Evolutionary conservation across 176 grass and related monocot genomes (phyloP).

Genomic region (Melocanna baccifera): DNA sequence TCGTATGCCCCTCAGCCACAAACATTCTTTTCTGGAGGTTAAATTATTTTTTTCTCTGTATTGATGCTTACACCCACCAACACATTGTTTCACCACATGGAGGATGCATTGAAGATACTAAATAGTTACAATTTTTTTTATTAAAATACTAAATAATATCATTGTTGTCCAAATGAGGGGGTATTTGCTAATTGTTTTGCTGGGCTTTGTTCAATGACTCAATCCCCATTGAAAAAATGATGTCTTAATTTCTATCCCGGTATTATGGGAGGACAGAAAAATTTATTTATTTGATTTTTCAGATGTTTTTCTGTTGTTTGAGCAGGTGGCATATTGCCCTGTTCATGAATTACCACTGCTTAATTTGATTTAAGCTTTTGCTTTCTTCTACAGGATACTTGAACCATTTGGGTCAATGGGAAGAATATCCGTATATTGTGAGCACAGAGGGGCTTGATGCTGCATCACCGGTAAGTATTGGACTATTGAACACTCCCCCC

Average conservation of each 20-base stretch:
- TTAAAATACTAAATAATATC: neutral
- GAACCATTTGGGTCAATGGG: constrained; percentile 36
- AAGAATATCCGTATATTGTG: constrained; percentile 41
- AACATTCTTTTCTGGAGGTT: constrained; percentile 42
- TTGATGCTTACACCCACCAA: constrained; percentile 2
- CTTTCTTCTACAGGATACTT: constrained; percentile 35
- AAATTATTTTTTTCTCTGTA: constrained; percentile 17
- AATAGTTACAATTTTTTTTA: neutral
- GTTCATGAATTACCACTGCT: neutral
- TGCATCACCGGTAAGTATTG: constrained; percentile 39
- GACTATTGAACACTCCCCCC: neutral
- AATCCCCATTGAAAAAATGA: too few relatives aligned
- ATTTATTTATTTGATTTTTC: neutral
- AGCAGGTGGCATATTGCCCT: neutral
- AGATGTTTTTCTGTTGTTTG: neutral
- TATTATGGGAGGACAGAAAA: neutral
- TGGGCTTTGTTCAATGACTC: neutral
- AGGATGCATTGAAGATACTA: neutral
- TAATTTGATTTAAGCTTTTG: constrained; percentile 13
- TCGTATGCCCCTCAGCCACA: constrained; percentile 39
- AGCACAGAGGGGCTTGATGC: constrained; percentile 33
- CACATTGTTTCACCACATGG: neutral
- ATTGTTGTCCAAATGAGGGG: neutral
- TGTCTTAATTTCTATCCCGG: neutral
- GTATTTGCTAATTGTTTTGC: neutral